A percentile compares a stretch with the other conserved stretches of the same genome.
phyloP scores from a whole-genome alignment of 2,329 filamentous ascomycete species.

The Zarea fungicola region DNA sequence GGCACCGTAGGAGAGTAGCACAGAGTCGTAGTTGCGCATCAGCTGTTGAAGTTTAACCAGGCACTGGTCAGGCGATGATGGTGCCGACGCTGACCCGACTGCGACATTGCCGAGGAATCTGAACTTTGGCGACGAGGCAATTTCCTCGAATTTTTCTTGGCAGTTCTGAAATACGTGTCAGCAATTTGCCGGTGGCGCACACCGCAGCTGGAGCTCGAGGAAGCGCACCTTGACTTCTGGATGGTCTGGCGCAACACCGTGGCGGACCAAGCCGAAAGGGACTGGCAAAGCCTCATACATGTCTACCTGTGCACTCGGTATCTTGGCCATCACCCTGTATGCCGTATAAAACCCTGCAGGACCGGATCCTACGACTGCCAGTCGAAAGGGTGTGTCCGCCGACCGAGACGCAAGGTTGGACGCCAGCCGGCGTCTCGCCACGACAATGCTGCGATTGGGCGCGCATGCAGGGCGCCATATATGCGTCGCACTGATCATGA shows the following conservation, averaged over 20 bases:
- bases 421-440: not conserved
- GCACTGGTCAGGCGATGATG: constrained; percentile 31
- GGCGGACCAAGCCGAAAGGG: constrained; percentile 86
- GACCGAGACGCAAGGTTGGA: constrained; percentile 16
- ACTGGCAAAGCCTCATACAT: constrained; percentile 96
- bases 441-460: not conserved
- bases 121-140: constrained; percentile 76
- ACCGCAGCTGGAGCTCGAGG: not conserved
- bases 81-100: constrained; percentile 53
- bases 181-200: not conserved
- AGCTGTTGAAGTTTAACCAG: constrained; percentile 63
- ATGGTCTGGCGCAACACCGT: constrained; percentile 96
- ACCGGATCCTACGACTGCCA: constrained; percentile 88
- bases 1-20: constrained; percentile 90
- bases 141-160: constrained; percentile 86
- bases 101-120: constrained; percentile 87
- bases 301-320: constrained; percentile 69
- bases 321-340: constrained; percentile 73
- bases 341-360: constrained; percentile 95
- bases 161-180: constrained; percentile 62
- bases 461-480: constrained; percentile 2
- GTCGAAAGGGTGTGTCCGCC: constrained; percentile 55
- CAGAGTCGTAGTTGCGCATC: constrained; percentile 80
- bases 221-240: constrained; percentile 84
- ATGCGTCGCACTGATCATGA: not conserved